Conservation (phyloP, 2,329 filamentous ascomycete species). For the Cadophora luteo-olivacea region DNA sequence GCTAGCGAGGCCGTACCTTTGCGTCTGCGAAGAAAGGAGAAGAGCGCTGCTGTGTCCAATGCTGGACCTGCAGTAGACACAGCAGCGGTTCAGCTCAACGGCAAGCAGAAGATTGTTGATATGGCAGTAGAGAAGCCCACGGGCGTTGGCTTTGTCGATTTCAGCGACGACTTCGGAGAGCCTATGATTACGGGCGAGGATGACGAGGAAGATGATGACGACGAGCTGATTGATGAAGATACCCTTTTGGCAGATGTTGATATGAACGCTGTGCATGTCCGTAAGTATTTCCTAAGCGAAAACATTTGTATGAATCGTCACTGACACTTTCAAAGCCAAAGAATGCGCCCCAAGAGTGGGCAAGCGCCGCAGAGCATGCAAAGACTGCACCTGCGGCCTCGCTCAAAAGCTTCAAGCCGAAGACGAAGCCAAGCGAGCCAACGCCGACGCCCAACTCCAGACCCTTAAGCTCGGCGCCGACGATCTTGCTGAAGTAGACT, state of each 20-base stretch:
- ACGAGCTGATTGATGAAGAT: constrained; percentile 92
- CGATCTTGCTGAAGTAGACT: constrained; percentile 90
- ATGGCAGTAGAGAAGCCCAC: constrained; percentile 48
- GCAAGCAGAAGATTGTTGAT: constrained; percentile 41
- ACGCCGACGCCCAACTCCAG: constrained; percentile 69
- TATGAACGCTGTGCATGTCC: constrained; percentile 77
- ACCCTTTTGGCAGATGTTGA: constrained; percentile 86
- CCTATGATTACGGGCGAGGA: constrained; percentile 58
- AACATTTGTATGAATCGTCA: too few species aligned
- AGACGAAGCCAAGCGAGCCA: constrained; percentile 71
- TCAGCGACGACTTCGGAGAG: constrained; percentile 66
- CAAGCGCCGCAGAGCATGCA: constrained; percentile 91
- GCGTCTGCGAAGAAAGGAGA: constrained; percentile 64
- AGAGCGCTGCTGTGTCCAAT: constrained; percentile 51
- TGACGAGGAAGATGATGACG: constrained; percentile 48
- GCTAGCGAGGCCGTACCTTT: constrained; percentile 51
- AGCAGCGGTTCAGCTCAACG: constrained; percentile 41
- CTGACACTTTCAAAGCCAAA: constrained; percentile 60
- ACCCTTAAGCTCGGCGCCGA: constrained; percentile 74
- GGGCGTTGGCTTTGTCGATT: constrained; percentile 73
- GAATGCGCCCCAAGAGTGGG: constrained; percentile 88
- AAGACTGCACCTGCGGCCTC: constrained; percentile 96
- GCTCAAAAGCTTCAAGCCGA: constrained; percentile 86
- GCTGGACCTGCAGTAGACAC: constrained; percentile 45
- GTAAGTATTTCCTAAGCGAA: too few species aligned